phyloP scores from a whole-genome alignment of 2,329 filamentous ascomycete genomes.

The Alternaria infectoria region DNA sequence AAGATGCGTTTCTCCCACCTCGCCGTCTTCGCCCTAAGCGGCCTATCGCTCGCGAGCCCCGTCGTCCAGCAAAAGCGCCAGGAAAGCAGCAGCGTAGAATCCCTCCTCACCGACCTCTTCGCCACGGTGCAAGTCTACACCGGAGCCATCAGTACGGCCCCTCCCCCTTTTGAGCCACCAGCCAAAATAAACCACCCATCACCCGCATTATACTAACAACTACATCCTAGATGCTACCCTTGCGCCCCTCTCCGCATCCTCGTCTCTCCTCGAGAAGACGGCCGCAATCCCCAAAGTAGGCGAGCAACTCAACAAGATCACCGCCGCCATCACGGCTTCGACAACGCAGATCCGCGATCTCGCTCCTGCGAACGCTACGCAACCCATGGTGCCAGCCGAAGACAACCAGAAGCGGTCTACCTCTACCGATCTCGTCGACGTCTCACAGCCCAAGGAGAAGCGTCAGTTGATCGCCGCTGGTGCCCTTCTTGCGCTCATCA shows the following conservation, averaged over 20 bases:
- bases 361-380: slow-evolving; percentile 9
- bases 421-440: not conserved
- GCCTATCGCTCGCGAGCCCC: slow-evolving; percentile 23
- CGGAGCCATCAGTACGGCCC: slow-evolving; percentile 20
- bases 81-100: slow-evolving; percentile 1
- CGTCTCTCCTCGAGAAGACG: slow-evolving; percentile 22
- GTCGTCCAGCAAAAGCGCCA: slow-evolving; percentile 11
- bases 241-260: slow-evolving; percentile 20
- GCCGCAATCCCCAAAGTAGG: slow-evolving; percentile 25
- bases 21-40: slow-evolving; percentile 17
- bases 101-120: slow-evolving; percentile 23
- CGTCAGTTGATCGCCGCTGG: slow-evolving; percentile 17
- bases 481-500: slow-evolving; percentile 22
- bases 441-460: not conserved
- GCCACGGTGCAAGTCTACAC: slow-evolving; percentile 27
- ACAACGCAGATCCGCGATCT: slow-evolving; percentile 15
- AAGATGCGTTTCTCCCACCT: slow-evolving; percentile 25
- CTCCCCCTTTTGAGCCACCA: no score
- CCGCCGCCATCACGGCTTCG: slow-evolving; percentile 14
- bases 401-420: not conserved
- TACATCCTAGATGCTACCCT: slow-evolving; percentile 20
- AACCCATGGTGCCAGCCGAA: not conserved
- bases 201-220: not conserved
- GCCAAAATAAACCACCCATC: not conserved
- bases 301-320: slow-evolving; percentile 21